Base-by-base conservation (phyloP, 2,329 filamentous ascomycete species). In the Cladosporium sp. region DNA sequence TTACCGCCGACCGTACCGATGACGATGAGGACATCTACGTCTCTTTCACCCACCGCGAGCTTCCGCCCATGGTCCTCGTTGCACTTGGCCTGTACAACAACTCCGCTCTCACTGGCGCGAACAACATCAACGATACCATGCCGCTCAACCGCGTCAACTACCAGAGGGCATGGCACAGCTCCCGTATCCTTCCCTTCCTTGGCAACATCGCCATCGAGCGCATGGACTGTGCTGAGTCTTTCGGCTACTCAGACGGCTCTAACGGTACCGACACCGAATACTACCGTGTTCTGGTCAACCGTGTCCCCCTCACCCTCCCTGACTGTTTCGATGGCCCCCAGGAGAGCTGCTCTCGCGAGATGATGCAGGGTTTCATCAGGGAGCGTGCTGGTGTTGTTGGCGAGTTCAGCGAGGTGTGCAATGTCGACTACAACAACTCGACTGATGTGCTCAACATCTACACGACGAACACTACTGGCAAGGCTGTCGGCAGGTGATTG, bases 61-160 rank as follows among this genome's bases (percentile, higher is more conserved):
- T 91, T 2, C 88, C 88, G 1, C 88, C 89, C 1, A 88, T 86
- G 66, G 86, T 90, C 1, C 78, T 88, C 1, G 88, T 90, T 1
- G 87, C 88, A 0, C 82, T 91, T 76, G 88, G 88, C 0, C 80
- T 91, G 5, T 91, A 90, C 81, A 90, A 90, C 79, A 89, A 89
- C 76, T 88, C 86, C 3, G 82, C 80, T 0, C 84, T 83, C 67
- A 80, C 82, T 2, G 83, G 83, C 11, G 78, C 80, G 0, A 81
- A 83, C 65, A 75, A 83, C 16, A 78, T 86, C 69, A 89, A 89
- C 68, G 83, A 82, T 59, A 89, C 88, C 2, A 90, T 91, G 84
- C 88, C 88, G 0, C 77, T 84, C 0, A 82, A 85, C 67, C 80
- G 80, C 28, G 86, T 89, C 72, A 91, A 90, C 78, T 82, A 87